These are phyloP conservation scores for Alliaria petiolata DNA, from an alignment of 345 rosid species.

Conservation along the genomic window DNA sequence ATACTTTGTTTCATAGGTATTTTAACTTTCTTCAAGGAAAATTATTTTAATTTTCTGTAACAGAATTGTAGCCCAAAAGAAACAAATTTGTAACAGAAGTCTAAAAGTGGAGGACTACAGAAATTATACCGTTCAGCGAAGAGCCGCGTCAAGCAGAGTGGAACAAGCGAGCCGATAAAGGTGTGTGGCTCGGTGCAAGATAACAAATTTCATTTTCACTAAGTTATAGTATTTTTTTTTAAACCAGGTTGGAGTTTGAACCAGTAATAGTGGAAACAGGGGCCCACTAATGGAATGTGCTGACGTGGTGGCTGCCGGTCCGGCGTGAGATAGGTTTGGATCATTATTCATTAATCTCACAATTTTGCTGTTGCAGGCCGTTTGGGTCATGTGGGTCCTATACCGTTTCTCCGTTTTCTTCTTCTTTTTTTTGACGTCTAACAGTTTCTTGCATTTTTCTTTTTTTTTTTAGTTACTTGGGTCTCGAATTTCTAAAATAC, in stretches of 20 bases:
- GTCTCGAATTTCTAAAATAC: neutral
- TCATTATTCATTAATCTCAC: slow-evolving; percentile 48
- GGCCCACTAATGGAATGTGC: slow-evolving; percentile 37
- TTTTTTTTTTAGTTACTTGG: neutral
- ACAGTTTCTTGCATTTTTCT: too few relatives aligned
- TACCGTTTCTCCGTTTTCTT: slow-evolving; percentile 35
- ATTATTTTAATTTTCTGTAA: too few relatives aligned
- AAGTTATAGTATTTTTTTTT: too few relatives aligned
- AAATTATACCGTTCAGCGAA: too few relatives aligned
- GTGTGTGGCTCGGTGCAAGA: neutral
- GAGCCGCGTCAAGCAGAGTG: neutral
- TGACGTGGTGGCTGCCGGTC: slow-evolving; percentile 65
- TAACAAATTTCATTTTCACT: too few relatives aligned
- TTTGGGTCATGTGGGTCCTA: slow-evolving; percentile 33
- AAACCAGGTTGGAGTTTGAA: neutral
- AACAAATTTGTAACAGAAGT: neutral
- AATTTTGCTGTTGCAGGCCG: neutral
- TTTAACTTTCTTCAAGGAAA: too few relatives aligned
- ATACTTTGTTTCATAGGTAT: too few relatives aligned
- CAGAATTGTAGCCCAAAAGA: neutral
- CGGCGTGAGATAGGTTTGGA: slow-evolving; percentile 65
- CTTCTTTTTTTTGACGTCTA: neutral
- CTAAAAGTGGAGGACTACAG: too few relatives aligned
- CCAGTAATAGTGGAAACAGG: slow-evolving; percentile 38
- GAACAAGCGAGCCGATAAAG: neutral